These are phyloP conservation scores for Venturia pyrina DNA, from an alignment of 2,329 filamentous ascomycete species.

Conservation along the genomic window DNA sequence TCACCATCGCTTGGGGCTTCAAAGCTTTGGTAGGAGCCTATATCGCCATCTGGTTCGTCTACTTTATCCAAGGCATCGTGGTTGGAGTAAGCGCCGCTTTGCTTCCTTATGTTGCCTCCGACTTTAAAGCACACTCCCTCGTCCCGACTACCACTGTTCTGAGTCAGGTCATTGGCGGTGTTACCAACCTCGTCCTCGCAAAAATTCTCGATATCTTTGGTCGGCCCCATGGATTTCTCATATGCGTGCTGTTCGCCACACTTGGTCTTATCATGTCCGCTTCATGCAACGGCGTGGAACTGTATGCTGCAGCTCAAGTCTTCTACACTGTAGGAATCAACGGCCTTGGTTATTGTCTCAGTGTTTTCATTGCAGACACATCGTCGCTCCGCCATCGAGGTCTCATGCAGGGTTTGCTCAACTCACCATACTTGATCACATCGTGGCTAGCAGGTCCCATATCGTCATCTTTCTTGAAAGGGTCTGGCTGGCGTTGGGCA, in stretches of 20 bases:
- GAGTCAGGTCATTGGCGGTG: conserved; percentile 42
- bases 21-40: conserved; percentile 28
- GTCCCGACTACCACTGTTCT: conserved; percentile 21
- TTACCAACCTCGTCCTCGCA: conserved; percentile 54
- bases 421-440: conserved; percentile 57
- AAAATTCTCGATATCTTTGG: conserved; percentile 60
- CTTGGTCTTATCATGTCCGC: conserved; percentile 57
- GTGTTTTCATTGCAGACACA: conserved; percentile 58
- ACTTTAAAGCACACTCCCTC: conserved; percentile 21
- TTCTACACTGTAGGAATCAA: conserved; percentile 55
- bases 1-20: conserved; percentile 31
- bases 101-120: conserved; percentile 22
- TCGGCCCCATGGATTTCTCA: conserved; percentile 50
- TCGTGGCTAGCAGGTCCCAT: conserved; percentile 54
- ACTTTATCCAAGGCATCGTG: conserved; percentile 5
- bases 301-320: conserved; percentile 49
- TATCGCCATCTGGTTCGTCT: conserved; percentile 15
- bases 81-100: conserved; percentile 19
- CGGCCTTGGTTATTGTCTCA: conserved; percentile 50
- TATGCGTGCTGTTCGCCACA: conserved; percentile 43
- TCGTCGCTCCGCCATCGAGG: conserved; percentile 54
- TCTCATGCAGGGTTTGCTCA: conserved; percentile 52
- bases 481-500: conserved; percentile 55
- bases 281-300: conserved; percentile 47
- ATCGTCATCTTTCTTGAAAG: conserved; percentile 45